Evolutionary conservation across 2,329 filamentous ascomycete genomes (phyloP), one percentile per base, ranked within the genome.

Genomic region (Arthrobotrys musiformis): DNA sequence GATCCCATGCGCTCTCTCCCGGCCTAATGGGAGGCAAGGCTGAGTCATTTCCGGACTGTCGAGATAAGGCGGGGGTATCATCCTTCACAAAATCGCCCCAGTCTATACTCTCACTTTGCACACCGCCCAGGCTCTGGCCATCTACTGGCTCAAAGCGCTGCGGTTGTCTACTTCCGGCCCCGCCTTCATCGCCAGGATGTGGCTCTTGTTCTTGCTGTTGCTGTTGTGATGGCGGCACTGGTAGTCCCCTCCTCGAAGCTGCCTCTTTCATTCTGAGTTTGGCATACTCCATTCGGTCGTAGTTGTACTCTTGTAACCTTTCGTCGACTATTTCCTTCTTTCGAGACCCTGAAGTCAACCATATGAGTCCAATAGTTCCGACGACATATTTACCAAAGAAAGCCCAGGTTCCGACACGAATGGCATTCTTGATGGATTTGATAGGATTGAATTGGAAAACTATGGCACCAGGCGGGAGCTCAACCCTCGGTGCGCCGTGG

Each of bases 251-350:
- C 22, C 22, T 64, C 15, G 35, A 3, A 22, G n/a, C 33, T n/a
- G 46, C 30, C 9, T 60, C 24, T 30, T 62, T 26, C 19, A 66
- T 37, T 17, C 30, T 48, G 2, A 48, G 2, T 48, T 42, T 62
- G 7, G 73, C 73, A 15, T 70, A 67, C 13, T 70, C 28, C 24
- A 40, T 52, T 8, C 66, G 48, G 28, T 77, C 73, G 46, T 77
- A 62, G 19, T 77, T 50, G 15, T 37, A 77, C 60, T 77, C 73
- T 15, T 77, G 73, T 13, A 77, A 33, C 28, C 66, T 58, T 37
- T 77, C 73, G 42, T 77, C 73, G 33, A 35, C 52, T n/a, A 48
- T 19, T 35, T 77, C 73, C 44, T 24, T 28, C 1, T 2, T 5
- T 28, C 73, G 58, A 35, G 66, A 61, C 26, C 60, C 22, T 5